Conservation (phyloP, 116 monocot species). For the Papilionanthe hybrid region DNA sequence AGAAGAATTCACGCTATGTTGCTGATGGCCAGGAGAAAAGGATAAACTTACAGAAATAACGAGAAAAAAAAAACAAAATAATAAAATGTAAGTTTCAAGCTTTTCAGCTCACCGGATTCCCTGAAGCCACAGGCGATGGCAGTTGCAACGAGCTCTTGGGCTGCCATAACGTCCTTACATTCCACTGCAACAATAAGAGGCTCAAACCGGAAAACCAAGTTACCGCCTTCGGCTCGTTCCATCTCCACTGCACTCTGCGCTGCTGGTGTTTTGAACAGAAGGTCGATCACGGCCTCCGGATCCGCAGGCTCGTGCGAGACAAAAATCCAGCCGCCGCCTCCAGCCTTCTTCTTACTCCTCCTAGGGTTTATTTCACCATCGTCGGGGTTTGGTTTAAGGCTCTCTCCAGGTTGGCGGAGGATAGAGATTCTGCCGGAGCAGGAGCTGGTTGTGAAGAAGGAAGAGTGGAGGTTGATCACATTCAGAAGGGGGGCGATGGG, state of each 20-base stretch:
- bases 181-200: slow-evolving; percentile 84
- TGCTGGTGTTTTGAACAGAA: slow-evolving; percentile 29
- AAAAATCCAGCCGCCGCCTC: slow-evolving; percentile 48
- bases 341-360: slow-evolving; percentile 44
- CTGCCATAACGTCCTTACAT: slow-evolving; percentile 52
- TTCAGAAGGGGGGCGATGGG: slow-evolving; percentile 68
- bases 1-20: not conserved
- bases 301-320: slow-evolving; percentile 64
- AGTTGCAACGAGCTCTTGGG: slow-evolving; percentile 55
- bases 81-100: not conserved
- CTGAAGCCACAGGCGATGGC: slow-evolving; percentile 74
- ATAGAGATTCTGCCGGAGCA: slow-evolving; percentile 97
- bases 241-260: not conserved
- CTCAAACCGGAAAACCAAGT: slow-evolving; percentile 81
- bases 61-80: not conserved
- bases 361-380: not conserved
- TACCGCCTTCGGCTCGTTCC: slow-evolving; percentile 8
- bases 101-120: slow-evolving; percentile 66
- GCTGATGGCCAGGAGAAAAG: not conserved
- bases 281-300: slow-evolving; percentile 34
- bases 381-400: not conserved
- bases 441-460: slow-evolving; percentile 93
- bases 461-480: slow-evolving; percentile 57
- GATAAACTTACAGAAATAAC: not conserved
- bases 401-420: slow-evolving; percentile 38